Base-by-base conservation (phyloP, 2,329 filamentous ascomycete species). In the Phaeoacremonium minimum region DNA sequence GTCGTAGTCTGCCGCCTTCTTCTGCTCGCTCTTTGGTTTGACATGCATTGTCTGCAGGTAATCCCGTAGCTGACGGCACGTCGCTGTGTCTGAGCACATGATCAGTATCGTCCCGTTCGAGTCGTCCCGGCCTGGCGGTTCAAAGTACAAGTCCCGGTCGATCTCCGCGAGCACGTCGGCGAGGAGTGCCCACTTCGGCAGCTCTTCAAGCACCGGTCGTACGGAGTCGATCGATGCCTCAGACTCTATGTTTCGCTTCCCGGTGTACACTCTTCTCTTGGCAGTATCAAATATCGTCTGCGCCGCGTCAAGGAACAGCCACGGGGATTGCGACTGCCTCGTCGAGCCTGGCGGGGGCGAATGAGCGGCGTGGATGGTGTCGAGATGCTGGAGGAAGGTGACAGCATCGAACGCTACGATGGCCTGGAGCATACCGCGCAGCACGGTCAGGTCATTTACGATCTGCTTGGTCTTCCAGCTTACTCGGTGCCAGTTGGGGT, bases 381-480 rank as follows among this genome's bases (percentile, higher is more conserved):
- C 93, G 5, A 98, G 74, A 56, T 95, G 91, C 55, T 91, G 87
- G 42, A 95, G 78, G 56, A 98, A 95, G 5, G 85, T 87, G 20
- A 97, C 88, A 15, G 88, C 82, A 60, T 98, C 93, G 48, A 93
- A 87, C 3, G 84, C 83, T 17, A 98, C 73, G 15, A 98, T 70
- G 22, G 71, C 84, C 60, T 91, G 85, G 13, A 98, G 73, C 58
- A 97, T 83, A 15, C 80, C 81, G 39, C 91, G 78, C 26, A 98
- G 71, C 14, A 95, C 81, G 1, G 83, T 85, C 48, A 98, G 61
- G 56, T 97, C 93, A 50, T 83, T 85, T 38, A 95, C 91, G 48
- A 98, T 95, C 61, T 96, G 90, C 51, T 85, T 87, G 3, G 91
- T 97, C 61, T 93, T 89, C 73, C 87, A 95, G 58, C 86, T 96